phyloP scores from a whole-genome alignment of 1,284 basidiomycete genomes.

The Puccinia brachypodii region DNA sequence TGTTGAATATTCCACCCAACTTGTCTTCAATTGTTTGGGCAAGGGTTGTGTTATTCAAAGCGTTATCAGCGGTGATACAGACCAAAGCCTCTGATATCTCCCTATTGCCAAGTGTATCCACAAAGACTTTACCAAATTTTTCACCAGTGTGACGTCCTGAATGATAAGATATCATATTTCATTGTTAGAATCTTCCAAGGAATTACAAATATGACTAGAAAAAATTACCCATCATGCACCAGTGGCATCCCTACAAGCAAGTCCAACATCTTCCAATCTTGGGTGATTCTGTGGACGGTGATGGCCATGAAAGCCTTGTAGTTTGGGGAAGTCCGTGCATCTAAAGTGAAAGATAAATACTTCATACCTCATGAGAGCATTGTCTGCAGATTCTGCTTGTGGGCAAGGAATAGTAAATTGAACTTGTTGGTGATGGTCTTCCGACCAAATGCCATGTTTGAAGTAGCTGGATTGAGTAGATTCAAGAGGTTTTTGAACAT shows the following conservation, averaged over 20 bases:
- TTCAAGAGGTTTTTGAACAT: not conserved
- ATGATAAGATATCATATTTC: not conserved
- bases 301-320: conserved; percentile 20
- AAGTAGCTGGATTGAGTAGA: not conserved
- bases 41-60: not conserved
- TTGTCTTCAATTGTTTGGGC: not conserved
- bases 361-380: not conserved
- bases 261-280: conserved; percentile 6
- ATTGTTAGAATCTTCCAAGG: not conserved
- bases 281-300: conserved; percentile 7
- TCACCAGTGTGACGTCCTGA: not conserved
- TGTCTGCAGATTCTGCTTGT: not conserved
- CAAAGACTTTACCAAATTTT: not conserved
- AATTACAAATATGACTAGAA: not conserved
- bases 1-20: not conserved
- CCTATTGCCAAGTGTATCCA: not conserved
- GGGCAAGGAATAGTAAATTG: not conserved
- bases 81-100: not conserved
- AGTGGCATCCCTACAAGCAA: not conserved
- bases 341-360: not conserved
- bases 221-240: conserved; percentile 1
- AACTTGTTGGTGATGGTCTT: not conserved
- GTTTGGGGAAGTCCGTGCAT: conserved; percentile 1
- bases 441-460: not conserved
- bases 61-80: conserved; percentile 12